These are phyloP conservation scores for Brassica hybrid DNA, from an alignment of 441 rosid genomes.

Conservation along the genomic window DNA sequence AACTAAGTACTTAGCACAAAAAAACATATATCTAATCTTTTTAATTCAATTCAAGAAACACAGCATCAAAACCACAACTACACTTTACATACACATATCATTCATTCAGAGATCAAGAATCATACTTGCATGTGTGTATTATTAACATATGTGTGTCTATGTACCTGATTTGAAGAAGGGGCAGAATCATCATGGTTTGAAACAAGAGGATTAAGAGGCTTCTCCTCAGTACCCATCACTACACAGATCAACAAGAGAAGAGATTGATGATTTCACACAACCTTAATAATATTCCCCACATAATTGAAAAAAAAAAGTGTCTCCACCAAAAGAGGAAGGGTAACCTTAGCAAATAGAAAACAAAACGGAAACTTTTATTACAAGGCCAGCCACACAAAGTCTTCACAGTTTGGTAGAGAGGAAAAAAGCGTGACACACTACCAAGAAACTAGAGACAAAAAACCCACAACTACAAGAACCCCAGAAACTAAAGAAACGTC, in stretches of 20 bases:
- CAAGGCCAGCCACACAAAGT: constrained; percentile 26
- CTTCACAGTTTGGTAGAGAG: constrained; percentile 16
- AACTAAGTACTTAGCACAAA: constrained; percentile 11
- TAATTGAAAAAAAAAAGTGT: neutral
- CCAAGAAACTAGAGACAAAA: constrained; percentile 8
- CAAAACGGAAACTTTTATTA: constrained; percentile 25
- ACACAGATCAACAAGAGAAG: constrained; percentile 14
- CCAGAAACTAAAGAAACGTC: constrained; percentile 28
- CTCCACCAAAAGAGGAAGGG: constrained; percentile 4
- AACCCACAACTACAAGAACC: constrained; percentile 25
- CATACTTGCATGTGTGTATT: neutral
- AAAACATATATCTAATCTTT: neutral
- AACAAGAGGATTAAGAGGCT: constrained; percentile 35
- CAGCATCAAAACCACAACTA: neutral
- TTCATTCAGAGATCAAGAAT: constrained; percentile 1
- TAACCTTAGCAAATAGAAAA: constrained; percentile 16
- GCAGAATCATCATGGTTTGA: constrained; percentile 29
- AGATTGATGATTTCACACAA: constrained; percentile 12
- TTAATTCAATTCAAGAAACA: constrained; percentile 23
- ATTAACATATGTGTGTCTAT: neutral
- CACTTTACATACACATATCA: constrained; percentile 5
- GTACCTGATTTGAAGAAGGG: constrained; percentile 41
- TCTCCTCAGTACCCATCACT: constrained; percentile 40
- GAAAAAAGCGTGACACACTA: constrained; percentile 37
- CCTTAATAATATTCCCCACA: neutral